These are phyloP conservation scores for Leucosporidium yakuticum DNA, from an alignment of 768 basidiomycete genomes.

Conservation along the genomic window DNA sequence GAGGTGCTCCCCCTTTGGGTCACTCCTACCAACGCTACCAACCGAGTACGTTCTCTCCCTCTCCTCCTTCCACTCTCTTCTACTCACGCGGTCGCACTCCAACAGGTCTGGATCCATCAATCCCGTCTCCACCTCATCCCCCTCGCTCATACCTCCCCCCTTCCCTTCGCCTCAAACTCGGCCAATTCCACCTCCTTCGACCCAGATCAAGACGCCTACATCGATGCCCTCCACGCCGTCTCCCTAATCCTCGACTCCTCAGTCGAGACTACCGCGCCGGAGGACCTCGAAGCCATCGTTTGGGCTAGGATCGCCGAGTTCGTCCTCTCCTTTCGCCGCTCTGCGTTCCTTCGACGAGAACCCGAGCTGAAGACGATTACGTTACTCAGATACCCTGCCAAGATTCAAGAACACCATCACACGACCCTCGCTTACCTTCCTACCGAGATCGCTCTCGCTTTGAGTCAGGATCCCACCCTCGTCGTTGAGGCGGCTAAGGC, in stretches of 20 bases:
- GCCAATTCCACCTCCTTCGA: conserved; percentile 41
- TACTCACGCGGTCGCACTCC: background rate
- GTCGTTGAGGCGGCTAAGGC: conserved; percentile 81
- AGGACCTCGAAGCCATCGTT: conserved; percentile 58
- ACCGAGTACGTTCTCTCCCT: conserved; percentile 63
- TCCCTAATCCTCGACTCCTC: conserved; percentile 55
- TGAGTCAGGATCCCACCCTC: conserved; percentile 59
- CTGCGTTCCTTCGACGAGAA: no score
- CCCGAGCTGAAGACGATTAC: background rate
- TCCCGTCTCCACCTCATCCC: conserved; percentile 82
- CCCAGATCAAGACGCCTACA: conserved; percentile 51
- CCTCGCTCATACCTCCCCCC: conserved; percentile 63
- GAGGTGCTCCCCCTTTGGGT: conserved; percentile 84
- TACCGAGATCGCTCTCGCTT: conserved; percentile 65
- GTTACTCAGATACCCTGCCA: conserved; percentile 20
- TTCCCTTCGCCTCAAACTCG: conserved; percentile 42
- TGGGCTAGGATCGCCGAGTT: conserved; percentile 68
- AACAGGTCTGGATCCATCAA: conserved; percentile 81
- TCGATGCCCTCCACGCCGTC: conserved; percentile 55
- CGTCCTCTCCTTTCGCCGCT: conserved; percentile 24
- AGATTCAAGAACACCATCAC: conserved; percentile 57
- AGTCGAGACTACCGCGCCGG: conserved; percentile 57
- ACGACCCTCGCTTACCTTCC: conserved; percentile 73
- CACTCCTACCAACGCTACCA: conserved; percentile 80
- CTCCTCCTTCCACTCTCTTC: background rate